These are phyloP conservation scores for Suillus subluteus DNA, from an alignment of 768 basidiomycete species.

Conservation along the genomic window DNA sequence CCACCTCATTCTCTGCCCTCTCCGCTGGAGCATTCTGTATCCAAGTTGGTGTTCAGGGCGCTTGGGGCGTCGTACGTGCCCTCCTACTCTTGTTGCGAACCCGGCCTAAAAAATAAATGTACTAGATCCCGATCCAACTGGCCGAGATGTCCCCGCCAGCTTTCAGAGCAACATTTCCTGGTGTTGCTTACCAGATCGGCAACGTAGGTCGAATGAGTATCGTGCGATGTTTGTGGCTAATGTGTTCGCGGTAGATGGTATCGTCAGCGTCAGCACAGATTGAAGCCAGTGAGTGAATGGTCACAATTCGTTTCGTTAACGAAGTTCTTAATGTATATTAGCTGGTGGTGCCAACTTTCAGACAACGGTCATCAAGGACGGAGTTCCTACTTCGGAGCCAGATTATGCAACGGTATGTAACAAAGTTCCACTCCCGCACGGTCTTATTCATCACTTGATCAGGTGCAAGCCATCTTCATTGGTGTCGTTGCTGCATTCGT, in stretches of 20 bases:
- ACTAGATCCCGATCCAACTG: conserved; percentile 72
- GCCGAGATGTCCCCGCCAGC: conserved; percentile 86
- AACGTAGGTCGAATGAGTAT: conserved; percentile 43
- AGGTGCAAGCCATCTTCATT: conserved; percentile 85
- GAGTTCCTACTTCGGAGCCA: conserved; percentile 46
- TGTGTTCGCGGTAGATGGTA: conserved; percentile 47
- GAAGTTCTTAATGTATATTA: conserved; percentile 23
- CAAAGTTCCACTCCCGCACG: conserved; percentile 26
- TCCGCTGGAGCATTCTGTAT: conserved; percentile 86
- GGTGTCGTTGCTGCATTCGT: conserved; percentile 81
- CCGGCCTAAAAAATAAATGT: background rate
- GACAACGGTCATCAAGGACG: conserved; percentile 49
- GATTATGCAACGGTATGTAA: conserved; percentile 59
- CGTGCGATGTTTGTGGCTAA: background rate
- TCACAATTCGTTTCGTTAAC: background rate
- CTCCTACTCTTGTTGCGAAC: background rate
- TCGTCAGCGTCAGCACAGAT: conserved; percentile 80
- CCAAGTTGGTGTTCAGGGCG: conserved; percentile 89
- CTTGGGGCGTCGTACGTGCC: conserved; percentile 78
- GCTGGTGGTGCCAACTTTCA: conserved; percentile 65
- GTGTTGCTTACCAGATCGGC: conserved; percentile 83
- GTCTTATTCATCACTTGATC: background rate
- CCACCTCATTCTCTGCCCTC: conserved; percentile 65
- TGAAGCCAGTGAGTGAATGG: conserved; percentile 59
- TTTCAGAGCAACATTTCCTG: conserved; percentile 87